Evolutionary conservation across 1,284 basidiomycete species (phyloP), one percentile per base, ranked within the genome.

Genomic region (Ganoderma multipileum): DNA sequence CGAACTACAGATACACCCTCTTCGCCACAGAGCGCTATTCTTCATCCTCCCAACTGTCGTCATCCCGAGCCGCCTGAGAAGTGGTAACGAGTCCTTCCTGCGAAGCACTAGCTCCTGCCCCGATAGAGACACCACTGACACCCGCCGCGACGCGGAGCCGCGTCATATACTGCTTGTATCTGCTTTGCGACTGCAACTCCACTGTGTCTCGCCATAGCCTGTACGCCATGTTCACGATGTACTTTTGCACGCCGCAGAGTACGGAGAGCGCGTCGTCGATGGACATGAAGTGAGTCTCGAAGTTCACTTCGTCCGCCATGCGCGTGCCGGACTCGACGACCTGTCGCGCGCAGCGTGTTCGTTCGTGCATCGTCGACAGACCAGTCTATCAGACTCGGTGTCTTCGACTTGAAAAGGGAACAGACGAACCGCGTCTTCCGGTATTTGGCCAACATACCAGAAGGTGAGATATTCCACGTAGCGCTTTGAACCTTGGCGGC

Each of bases 221-320:
- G 63, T 75, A 72, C 30, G 74, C 73, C 55, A 65, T 62, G 26
- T 26, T 2, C 16, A 72, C 57, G 44, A 76, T 68, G 5, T 61
- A 44, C 8, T 30, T 4, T 1, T 65, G 3, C 78, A 76, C 26
- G 16, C 4, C 4, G 3, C 28, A 1, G 16, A 75, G 79, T 72
- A 71, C 47, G n/a, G n/a, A 4, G 39, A 77, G 23, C 3, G 82
- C 81, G 5, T 78, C 75, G 0, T 80, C 67, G 23, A 71, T 26
- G 20, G 70, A 64, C 20, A 83, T 58, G n/a, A 82, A 72, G 59
- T 74, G 73, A 20, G 78, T 75, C 36, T 78, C 70, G 73, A 84
- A 91, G 61, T 81, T 74, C 69, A 83, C 76, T 73, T 90, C 89
- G 73, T 89, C 82, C 0, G 84, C 77, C 87, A 89, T 89, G 18